phyloP scores from a whole-genome alignment of 148 eudicot species.

The Cornus suecica region DNA sequence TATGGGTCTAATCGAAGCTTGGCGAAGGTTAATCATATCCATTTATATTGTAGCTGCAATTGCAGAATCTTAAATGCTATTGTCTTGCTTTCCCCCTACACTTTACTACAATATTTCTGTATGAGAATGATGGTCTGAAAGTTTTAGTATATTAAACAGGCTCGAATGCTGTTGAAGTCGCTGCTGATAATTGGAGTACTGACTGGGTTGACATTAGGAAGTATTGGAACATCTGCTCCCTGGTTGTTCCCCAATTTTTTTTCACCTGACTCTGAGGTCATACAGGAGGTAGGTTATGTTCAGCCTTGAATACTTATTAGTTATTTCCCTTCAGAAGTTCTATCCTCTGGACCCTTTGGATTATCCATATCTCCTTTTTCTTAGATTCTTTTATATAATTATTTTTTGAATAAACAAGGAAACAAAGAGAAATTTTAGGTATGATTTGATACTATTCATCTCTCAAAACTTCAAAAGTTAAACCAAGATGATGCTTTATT shows the following conservation, averaged over 20 bases:
- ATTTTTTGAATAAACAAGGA: background rate
- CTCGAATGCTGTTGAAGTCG: slow-evolving; percentile 65
- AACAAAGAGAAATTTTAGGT: background rate
- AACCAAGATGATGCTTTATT: background rate
- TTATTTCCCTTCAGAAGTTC: background rate
- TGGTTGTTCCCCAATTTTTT: slow-evolving; percentile 75
- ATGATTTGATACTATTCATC: background rate
- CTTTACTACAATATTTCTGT: background rate
- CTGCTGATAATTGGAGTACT: slow-evolving; percentile 70
- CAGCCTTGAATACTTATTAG: background rate
- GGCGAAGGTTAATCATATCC: slow-evolving; percentile 52
- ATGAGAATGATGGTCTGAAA: slow-evolving; percentile 18
- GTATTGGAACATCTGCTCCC: slow-evolving; percentile 65
- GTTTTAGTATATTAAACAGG: slow-evolving; percentile 39
- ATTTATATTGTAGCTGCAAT: background rate
- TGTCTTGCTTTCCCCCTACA: too few species aligned
- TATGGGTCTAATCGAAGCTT: slow-evolving; percentile 75
- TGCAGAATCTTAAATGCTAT: too few species aligned
- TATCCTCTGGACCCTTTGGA: background rate
- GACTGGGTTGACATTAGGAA: slow-evolving; percentile 64
- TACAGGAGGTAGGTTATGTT: slow-evolving; percentile 58
- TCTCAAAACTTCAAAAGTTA: background rate
- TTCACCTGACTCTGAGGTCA: slow-evolving; percentile 71
- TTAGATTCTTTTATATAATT: too few species aligned
- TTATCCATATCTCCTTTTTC: background rate